A percentile compares a stretch with the other conserved stretches of the same genome.
These are phyloP conservation scores for Lactarius sp. DNA, from an alignment of 768 basidiomycete genomes.

Conservation along the genomic window DNA sequence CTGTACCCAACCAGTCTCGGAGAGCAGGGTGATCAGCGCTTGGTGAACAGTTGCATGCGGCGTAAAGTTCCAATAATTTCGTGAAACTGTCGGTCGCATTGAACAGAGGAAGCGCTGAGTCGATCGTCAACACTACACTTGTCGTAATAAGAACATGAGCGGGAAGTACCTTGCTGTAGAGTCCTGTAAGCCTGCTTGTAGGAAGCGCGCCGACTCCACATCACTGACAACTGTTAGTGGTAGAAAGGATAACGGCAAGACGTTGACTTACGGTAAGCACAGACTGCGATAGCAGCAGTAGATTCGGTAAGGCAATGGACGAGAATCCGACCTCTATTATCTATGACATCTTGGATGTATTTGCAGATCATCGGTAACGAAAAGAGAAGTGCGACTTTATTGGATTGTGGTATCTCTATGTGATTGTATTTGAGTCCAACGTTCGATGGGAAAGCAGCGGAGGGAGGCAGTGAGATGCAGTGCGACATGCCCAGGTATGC, in stretches of 20 bases:
- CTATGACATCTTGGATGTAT: slow-evolving; percentile 43
- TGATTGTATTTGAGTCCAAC: slow-evolving; percentile 38
- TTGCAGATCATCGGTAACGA: slow-evolving; percentile 43
- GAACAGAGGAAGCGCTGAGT: slow-evolving; percentile 20
- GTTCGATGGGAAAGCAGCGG: slow-evolving; percentile 37
- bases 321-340: slow-evolving; percentile 43
- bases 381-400: slow-evolving; percentile 40
- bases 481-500: slow-evolving; percentile 50
- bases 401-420: slow-evolving; percentile 38
- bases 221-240: slow-evolving; percentile 37
- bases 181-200: slow-evolving; percentile 36
- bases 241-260: background rate
- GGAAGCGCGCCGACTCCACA: slow-evolving; percentile 39
- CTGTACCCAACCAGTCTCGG: slow-evolving; percentile 12
- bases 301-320: slow-evolving; percentile 52
- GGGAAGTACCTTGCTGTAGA: slow-evolving; percentile 16
- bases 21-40: slow-evolving; percentile 16
- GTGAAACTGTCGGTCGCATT: slow-evolving; percentile 21
- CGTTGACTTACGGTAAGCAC: slow-evolving; percentile 44
- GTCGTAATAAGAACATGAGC: background rate
- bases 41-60: slow-evolving; percentile 16
- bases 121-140: background rate
- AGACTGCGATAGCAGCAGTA: slow-evolving; percentile 48
- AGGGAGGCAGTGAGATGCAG: slow-evolving; percentile 50
- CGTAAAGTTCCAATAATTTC: slow-evolving; percentile 17